Base-by-base conservation (phyloP, 192 early-diverging fungal genomes). In the Linnemannia exigua region DNA sequence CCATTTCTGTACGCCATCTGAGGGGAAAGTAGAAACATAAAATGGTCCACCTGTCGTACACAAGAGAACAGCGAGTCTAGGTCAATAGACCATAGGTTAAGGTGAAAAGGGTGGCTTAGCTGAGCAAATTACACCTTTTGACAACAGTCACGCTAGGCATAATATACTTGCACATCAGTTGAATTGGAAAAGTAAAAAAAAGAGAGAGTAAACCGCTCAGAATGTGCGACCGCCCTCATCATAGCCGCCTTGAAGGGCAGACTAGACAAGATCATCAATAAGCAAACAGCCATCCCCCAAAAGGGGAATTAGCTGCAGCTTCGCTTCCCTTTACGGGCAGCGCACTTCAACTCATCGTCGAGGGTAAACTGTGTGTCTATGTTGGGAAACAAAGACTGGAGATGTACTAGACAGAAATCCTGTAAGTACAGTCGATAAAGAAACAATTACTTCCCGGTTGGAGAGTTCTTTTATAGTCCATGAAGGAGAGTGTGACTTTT, bases 341-440 rank as follows among this genome's bases (percentile, higher is more conserved):
- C 84, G 84, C 79, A 79, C 84, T 86, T 33, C 78, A 86, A 74
- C 84, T 86, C 84, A 86, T 86, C 84, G 78, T 86, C 84, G 84
- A 86, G 84, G 80, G 84, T 86, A 86, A 86, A 86, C 84, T 80
- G 84, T 86, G 84, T 86, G 84, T 86, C 84, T 86, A 75, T 80
- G 84, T 86, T 86, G 79, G 84, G 76, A 86, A 86, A 86, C 84
- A 77, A 80, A 86, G 84, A 80, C 78, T 80, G 70, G 84, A 85
- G 52, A 87, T 87, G 85, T 76, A 87, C 79, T 87, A 81, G 79
- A 81, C 85, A 87, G 85, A 87, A 81, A 87, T 87, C 85, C 85
- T 85, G 78, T 85, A 85, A 79, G 74, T 79, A 79, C 74, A 79
- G 83, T 76, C 74, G 74, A 85, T 85, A 79, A 70, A 79, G 78